phyloP scores from a whole-genome alignment of 2,329 filamentous ascomycete species.

The Colletotrichum sp. region DNA sequence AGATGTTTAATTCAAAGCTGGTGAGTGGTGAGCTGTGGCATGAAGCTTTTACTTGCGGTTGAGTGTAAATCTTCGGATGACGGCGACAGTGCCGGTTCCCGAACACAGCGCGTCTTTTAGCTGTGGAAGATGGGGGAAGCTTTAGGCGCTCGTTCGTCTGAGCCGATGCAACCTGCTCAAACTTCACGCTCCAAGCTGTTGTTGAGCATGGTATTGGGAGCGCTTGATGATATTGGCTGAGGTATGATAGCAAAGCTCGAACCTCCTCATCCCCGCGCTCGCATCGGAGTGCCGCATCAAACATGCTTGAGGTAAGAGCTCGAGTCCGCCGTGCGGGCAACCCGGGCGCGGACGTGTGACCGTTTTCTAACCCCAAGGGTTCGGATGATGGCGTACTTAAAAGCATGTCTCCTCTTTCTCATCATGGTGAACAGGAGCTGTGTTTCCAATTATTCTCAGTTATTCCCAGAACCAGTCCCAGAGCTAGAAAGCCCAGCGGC shows the following conservation, averaged over 20 bases:
- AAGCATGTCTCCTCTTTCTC: neutral
- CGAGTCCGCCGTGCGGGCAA: neutral
- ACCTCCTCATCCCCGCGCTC: neutral
- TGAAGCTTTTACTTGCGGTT: neutral
- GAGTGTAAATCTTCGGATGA: neutral
- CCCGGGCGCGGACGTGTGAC: neutral
- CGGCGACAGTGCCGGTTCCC: neutral
- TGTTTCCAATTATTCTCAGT: neutral
- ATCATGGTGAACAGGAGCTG: accelerated
- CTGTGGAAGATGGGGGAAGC: neutral
- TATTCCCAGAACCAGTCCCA: too few species aligned
- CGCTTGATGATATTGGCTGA: neutral
- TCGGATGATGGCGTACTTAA: constrained; percentile 13
- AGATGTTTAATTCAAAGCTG: neutral
- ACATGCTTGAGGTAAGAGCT: neutral
- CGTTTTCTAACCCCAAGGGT: neutral
- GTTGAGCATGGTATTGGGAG: neutral
- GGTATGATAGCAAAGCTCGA: neutral
- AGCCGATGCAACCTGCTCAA: neutral
- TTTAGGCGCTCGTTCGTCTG: neutral
- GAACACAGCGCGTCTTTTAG: neutral
- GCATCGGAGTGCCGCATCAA: constrained; percentile 5
- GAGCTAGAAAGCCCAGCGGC: too few species aligned
- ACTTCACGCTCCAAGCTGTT: neutral
- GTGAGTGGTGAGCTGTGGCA: neutral